Evolutionary conservation across 495 filamentous ascomycete genomes (phyloP), one percentile per base, ranked within the genome.

Genomic region (Evernia prunastri): DNA sequence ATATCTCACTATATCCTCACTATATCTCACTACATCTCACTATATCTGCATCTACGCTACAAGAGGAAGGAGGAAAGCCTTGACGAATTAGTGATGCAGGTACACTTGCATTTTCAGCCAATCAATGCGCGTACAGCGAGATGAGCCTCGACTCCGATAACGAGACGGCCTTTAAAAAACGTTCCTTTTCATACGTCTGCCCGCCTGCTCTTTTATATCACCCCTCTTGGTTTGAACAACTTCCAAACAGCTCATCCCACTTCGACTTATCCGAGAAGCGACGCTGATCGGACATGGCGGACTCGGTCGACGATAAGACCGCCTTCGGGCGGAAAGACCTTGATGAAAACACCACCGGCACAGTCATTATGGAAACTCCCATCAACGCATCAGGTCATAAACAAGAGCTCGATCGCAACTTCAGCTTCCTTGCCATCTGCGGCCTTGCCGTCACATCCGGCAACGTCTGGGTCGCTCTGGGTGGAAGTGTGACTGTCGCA

Each of bases 331-430:
- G 29, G 29, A 54, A 54, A 31, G 37, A 56, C 18, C n/a, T 12
- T 13, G 27, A 36, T 18, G 43, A 59, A 42, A 29, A 12, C 23
- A 23, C 49, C 15, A 53, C 27, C 7, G 39, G 18, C 17, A 33
- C 40, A 15, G 25, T 27, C 36, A 45, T 10, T 25, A n/a, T n/a
- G n/a, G 61, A 66, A 17, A 33, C 45, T 23, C 62, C 57, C 40
- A 56, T 68, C 45, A 86, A 86, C 67, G 79, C 78, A 20, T 82
- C 83, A 17, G 83, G 83, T 3, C 83, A 86, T 65, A 72, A 68
- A 58, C 81, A 85, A 68, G 79, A 85, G 62, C 69, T 85, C 29
- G 76, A 81, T 58, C 76, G 82, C 18, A 81, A 84, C 63, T 85
- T 83, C 68, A 72, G 77, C n/a, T 71, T 86, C 35, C 42, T 82